Percentiles rank a stretch among this genome's conserved stretches.
Evolutionary conservation across 2,329 filamentous ascomycete genomes (phyloP).

Genomic region (Xylaria digitata): DNA sequence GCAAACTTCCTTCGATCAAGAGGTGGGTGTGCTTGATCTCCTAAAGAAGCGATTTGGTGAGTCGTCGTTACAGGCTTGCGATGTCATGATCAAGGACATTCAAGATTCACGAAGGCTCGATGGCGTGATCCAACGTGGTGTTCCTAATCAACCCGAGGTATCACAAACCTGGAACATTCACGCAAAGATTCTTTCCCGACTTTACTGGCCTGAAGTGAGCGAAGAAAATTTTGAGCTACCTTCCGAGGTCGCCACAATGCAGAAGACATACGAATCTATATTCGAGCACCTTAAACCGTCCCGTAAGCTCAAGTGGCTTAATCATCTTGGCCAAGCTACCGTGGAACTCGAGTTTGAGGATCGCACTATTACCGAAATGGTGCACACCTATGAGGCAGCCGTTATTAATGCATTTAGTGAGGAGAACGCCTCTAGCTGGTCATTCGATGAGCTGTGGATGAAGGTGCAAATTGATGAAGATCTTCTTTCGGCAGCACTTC

Average conservation of each 20-base stretch:
- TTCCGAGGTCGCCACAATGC: conserved; percentile 65
- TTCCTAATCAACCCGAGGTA: conserved; percentile 41
- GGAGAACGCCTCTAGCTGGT: conserved; percentile 53
- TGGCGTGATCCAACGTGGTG: conserved; percentile 67
- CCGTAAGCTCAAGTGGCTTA: conserved; percentile 89
- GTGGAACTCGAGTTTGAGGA: conserved; percentile 88
- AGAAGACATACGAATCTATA: conserved; percentile 76
- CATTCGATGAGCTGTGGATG: conserved; percentile 62
- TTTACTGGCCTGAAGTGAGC: conserved; percentile 91
- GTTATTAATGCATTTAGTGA: conserved; percentile 82
- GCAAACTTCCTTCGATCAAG: conserved; percentile 78
- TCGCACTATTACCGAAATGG: conserved; percentile 76
- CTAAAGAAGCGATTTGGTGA: conserved; percentile 92
- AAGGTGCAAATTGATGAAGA: conserved; percentile 78
- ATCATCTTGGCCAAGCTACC: conserved; percentile 81
- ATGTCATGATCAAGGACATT: conserved; percentile 97
- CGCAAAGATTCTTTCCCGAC: conserved; percentile 86
- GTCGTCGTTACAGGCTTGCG: conserved; percentile 85
- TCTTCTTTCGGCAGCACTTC: conserved; percentile 74
- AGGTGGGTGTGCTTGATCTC: conserved; percentile 83
- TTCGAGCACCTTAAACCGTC: conserved; percentile 85
- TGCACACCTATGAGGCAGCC: conserved; percentile 86
- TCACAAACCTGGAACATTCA: conserved; percentile 64
- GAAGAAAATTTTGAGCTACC: conserved; percentile 76
- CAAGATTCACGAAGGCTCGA: conserved; percentile 84